Evolutionary conservation across 257 asterid genomes (phyloP).

Genomic region (Cordia subcordata): DNA sequence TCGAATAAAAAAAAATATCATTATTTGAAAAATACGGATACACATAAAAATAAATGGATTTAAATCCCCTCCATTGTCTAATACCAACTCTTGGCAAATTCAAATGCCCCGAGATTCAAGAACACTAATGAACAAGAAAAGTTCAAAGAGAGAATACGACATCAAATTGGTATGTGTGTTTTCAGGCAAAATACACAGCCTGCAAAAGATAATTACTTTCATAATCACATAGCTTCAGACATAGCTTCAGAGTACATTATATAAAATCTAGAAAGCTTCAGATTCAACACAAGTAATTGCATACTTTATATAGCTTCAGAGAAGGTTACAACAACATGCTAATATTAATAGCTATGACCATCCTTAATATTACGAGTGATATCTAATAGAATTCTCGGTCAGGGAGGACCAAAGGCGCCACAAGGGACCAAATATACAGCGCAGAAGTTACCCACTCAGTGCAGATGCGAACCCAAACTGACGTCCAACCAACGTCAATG

Average conservation of each 20-base stretch:
- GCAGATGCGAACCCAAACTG: conserved; percentile 85
- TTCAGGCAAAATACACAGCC: too few relatives aligned
- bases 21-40: too few relatives aligned
- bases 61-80: too few relatives aligned
- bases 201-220: not conserved
- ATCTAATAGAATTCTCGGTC: conserved; percentile 73
- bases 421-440: conserved; percentile 82
- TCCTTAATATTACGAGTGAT: not conserved
- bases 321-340: not conserved
- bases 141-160: not conserved
- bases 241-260: not conserved
- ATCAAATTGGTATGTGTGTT: not conserved
- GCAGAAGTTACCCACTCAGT: conserved; percentile 91
- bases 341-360: not conserved
- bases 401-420: conserved; percentile 68
- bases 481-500: conserved; percentile 90
- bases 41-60: too few relatives aligned
- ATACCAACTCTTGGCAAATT: too few relatives aligned
- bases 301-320: conserved; percentile 4
- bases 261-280: too few relatives aligned
- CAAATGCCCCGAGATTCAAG: too few relatives aligned
- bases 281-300: not conserved
- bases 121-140: not conserved
- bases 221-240: not conserved
- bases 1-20: too few relatives aligned